Evolutionary conservation across 306 rosid species (phyloP), one percentile per base, ranked within the genome.

Genomic region (Begonia masoniana): DNA sequence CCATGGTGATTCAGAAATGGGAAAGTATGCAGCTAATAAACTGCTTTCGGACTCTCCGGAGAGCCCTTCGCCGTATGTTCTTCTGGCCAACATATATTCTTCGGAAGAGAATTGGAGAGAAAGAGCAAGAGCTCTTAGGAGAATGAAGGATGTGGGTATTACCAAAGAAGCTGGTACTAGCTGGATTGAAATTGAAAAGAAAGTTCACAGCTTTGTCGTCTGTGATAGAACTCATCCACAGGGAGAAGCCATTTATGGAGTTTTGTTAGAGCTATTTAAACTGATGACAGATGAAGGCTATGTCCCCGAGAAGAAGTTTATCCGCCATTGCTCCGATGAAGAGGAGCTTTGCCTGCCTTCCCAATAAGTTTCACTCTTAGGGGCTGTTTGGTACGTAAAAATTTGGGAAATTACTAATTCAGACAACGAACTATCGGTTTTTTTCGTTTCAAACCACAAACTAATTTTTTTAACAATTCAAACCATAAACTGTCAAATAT

Each of bases 31-130:
- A 11, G 89, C 94, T 3, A 76, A 80, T 56, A 47, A 76, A 70
- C 71, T 85, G 69, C 50, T 70, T 69, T 62, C 47, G 16, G 85
- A 74, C 8, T 41, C 76, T 39, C 95, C 97, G 10, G 67, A 65
- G 53, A 80, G 83, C 67, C 62, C 85, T 0, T 80, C 78, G 45
- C 78, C 95, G 12, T 77, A 85, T 11, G 71, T 89, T 71, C 64
- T 89, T 75, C 74, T 89, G 73, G 84, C 95, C 35, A 89, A 85
- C 64, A 82, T 89, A 52, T 85, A 89, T 77, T 89, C 95, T 45
- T 59, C 62, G 9, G 81, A 85, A 68, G 85, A 94, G 68, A 85
- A 69, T 54, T 85, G 97, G 97, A 82, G 80, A 65, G 91, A 86
- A 54, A 85, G 97, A 73, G 97, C 94, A 46, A 54, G 51, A 48